phyloP scores from a whole-genome alignment of 305 asterid genomes.

The Caryopteris hybrid region DNA sequence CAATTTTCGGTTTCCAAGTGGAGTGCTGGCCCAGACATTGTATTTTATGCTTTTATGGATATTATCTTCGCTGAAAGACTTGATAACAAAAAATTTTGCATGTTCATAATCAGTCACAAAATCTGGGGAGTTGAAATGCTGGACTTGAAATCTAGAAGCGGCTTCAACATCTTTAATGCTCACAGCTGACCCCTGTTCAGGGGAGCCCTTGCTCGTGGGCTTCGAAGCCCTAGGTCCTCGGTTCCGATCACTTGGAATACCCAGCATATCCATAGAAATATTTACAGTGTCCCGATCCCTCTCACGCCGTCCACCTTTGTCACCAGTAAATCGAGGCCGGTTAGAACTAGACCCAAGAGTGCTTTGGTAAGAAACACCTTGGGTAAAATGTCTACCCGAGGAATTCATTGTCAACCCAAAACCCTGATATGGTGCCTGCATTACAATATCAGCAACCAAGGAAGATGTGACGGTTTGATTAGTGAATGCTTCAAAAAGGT shows the following conservation, averaged over 20 bases:
- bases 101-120: constrained; percentile 61
- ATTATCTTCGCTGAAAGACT: constrained; percentile 97
- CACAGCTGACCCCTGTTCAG: constrained; percentile 61
- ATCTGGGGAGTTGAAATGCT: constrained; percentile 61
- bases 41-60: constrained; percentile 94
- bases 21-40: constrained; percentile 93
- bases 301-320: constrained; percentile 76
- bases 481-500: constrained; percentile 11
- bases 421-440: constrained; percentile 74
- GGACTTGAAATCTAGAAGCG: constrained; percentile 48
- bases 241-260: constrained; percentile 70
- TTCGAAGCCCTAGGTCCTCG: constrained; percentile 96
- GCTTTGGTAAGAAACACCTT: constrained; percentile 53
- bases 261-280: constrained; percentile 56
- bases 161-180: constrained; percentile 57
- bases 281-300: constrained; percentile 59
- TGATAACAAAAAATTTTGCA: constrained; percentile 86
- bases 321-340: constrained; percentile 50
- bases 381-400: constrained; percentile 54
- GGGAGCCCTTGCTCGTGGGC: constrained; percentile 51
- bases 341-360: constrained; percentile 50
- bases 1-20: constrained; percentile 88
- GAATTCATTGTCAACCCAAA: constrained; percentile 63
- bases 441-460: constrained; percentile 23
- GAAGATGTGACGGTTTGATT: constrained; percentile 14